phyloP scores from a whole-genome alignment of 2,329 filamentous ascomycete species.

The Botryosphaeria dothidea region DNA sequence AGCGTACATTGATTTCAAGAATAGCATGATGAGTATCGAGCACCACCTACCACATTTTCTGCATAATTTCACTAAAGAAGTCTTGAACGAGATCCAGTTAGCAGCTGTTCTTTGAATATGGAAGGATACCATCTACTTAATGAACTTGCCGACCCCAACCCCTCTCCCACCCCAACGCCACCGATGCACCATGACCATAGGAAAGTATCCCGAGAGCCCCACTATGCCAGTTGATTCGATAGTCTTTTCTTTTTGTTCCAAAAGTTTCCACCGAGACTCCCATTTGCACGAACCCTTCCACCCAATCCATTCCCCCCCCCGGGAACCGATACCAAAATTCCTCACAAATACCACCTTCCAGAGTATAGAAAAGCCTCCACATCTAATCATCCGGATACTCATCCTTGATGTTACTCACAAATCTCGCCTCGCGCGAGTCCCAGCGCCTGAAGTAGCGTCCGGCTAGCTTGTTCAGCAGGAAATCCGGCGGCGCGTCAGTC shows the following conservation, averaged over 20 bases:
- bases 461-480: conserved; percentile 63
- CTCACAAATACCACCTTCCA: background rate
- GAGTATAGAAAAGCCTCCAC: background rate
- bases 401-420: conserved; percentile 81
- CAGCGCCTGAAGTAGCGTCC: conserved; percentile 90
- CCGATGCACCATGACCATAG: background rate
- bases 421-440: conserved; percentile 64
- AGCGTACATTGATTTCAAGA: no score
- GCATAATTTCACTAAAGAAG: no score
- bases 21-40: no score
- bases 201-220: background rate
- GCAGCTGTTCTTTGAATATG: background rate
- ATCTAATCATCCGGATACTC: conserved; percentile 78
- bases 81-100: no score
- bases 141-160: background rate
- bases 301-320: background rate
- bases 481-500: conserved; percentile 14
- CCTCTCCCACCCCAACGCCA: background rate
- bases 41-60: no score
- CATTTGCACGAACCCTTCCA: no score
- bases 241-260: background rate
- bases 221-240: background rate
- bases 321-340: background rate
- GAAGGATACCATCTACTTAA: background rate
- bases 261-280: background rate